phyloP scores from a whole-genome alignment of 768 basidiomycete genomes.

The Phylloporus arenicola region DNA sequence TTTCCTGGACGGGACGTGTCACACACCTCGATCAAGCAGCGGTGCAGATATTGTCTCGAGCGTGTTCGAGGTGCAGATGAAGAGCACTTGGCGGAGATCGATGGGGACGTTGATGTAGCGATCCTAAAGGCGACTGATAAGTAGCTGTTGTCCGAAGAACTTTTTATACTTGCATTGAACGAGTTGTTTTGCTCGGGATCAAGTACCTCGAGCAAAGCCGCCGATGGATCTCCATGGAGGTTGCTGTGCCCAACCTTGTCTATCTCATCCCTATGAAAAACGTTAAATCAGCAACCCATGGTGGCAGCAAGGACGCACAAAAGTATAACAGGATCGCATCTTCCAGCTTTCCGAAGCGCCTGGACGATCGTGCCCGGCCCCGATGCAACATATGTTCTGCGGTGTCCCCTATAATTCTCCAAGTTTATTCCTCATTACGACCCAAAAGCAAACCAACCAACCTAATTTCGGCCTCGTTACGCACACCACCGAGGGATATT shows the following conservation, averaged over 20 bases:
- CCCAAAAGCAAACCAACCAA: conserved; percentile 9
- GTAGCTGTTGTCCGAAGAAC: background rate
- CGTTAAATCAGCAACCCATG: background rate
- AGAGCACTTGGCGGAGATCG: conserved; percentile 82
- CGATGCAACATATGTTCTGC: conserved; percentile 87
- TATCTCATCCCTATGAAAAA: conserved; percentile 61
- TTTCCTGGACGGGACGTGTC: too few species aligned
- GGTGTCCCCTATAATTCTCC: conserved; percentile 42
- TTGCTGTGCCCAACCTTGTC: conserved; percentile 87
- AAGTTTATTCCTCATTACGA: background rate
- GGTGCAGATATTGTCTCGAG: conserved; percentile 87
- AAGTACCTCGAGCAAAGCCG: conserved; percentile 85
- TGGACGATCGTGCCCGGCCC: conserved; percentile 83
- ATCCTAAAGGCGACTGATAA: conserved; percentile 45
- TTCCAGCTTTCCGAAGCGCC: conserved; percentile 77
- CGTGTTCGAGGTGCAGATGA: conserved; percentile 89
- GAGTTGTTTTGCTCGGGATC: conserved; percentile 91
- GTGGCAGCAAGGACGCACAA: conserved; percentile 36
- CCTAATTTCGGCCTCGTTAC: conserved; percentile 86
- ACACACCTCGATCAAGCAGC: conserved; percentile 84
- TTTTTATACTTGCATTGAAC: conserved; percentile 54
- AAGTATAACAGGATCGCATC: conserved; percentile 74
- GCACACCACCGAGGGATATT: conserved; percentile 86
- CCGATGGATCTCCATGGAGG: conserved; percentile 88
- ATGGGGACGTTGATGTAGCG: conserved; percentile 90